These are phyloP conservation scores for Trametes coccinea DNA, from an alignment of 768 basidiomycete species.

Conservation along the genomic window DNA sequence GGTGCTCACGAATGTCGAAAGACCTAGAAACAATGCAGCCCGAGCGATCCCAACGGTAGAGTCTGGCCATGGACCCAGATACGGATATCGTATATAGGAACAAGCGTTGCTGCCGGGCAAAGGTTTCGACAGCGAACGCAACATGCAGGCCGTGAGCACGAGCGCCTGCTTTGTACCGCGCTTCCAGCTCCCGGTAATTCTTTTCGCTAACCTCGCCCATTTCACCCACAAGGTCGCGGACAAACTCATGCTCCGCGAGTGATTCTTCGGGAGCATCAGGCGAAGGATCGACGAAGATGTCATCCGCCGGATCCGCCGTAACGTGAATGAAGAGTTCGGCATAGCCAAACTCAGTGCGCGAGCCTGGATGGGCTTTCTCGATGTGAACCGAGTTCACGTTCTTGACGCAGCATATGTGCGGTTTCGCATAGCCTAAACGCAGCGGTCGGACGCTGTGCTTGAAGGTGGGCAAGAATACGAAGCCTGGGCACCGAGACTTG, in stretches of 20 bases:
- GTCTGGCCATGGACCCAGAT: constrained; percentile 17
- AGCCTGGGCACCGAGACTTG: constrained; percentile 1
- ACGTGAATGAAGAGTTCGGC: constrained; percentile 19
- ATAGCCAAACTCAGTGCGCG: constrained; percentile 1
- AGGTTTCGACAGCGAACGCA: not conserved
- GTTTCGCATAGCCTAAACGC: constrained; percentile 1
- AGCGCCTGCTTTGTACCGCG: not conserved
- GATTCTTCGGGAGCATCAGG: not conserved
- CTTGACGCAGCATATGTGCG: constrained; percentile 5
- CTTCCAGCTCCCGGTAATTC: not conserved
- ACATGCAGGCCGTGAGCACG: not conserved
- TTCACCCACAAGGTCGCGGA: not conserved
- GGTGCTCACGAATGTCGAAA: constrained; percentile 29
- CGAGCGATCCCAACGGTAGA: constrained; percentile 37
- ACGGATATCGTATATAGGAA: constrained; percentile 30
- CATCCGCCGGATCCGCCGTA: not conserved
- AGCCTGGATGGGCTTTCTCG: not conserved
- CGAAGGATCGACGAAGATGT: constrained; percentile 14
- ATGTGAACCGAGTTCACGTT: not conserved
- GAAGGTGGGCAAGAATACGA: too few species aligned
- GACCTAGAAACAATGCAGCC: constrained; percentile 33
- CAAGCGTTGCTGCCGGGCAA: constrained; percentile 32
- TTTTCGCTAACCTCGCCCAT: too few species aligned
- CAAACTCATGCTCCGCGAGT: not conserved
- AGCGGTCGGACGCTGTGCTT: too few species aligned